These are phyloP conservation scores for Gloeophyllum trabeum DNA, from an alignment of 768 basidiomycete genomes.

Conservation along the genomic window DNA sequence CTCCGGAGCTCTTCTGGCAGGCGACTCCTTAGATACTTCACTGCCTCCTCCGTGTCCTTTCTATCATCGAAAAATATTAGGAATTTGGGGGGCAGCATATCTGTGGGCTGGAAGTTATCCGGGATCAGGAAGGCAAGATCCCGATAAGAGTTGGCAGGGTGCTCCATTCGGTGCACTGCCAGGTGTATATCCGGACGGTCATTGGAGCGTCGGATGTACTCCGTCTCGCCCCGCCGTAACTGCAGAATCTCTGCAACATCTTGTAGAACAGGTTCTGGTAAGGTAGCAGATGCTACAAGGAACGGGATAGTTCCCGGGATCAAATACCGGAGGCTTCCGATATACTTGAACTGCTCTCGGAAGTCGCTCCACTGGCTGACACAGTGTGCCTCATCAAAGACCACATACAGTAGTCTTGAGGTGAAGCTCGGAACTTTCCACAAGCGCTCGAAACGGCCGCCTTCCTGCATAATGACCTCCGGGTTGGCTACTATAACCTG, in stretches of 20 bases:
- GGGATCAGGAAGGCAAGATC: constrained; percentile 6
- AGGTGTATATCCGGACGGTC: constrained; percentile 7
- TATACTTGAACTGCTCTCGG: constrained; percentile 7
- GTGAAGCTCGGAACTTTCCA: constrained; percentile 8
- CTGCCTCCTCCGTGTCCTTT: not conserved
- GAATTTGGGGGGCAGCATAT: not conserved
- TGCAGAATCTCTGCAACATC: constrained; percentile 7
- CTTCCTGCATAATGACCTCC: constrained; percentile 5
- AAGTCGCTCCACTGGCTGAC: constrained; percentile 13
- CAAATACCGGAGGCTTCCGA: constrained; percentile 7
- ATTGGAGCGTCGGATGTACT: constrained; percentile 3
- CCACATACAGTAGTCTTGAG: constrained; percentile 6
- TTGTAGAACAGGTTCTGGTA: constrained; percentile 1
- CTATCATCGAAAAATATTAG: not conserved
- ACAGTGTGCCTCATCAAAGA: constrained; percentile 15
- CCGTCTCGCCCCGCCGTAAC: not conserved
- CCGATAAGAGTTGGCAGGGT: not conserved
- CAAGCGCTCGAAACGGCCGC: constrained; percentile 5
- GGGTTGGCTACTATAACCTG: constrained; percentile 4
- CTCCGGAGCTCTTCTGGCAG: not conserved
- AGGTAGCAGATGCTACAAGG: constrained; percentile 10
- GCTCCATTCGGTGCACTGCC: constrained; percentile 1
- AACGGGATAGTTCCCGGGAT: constrained; percentile 7
- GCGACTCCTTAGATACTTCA: not conserved
- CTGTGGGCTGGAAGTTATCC: not conserved